These are phyloP conservation scores for Populus pruinosa DNA, from an alignment of 345 rosid species.

Conservation along the genomic window DNA sequence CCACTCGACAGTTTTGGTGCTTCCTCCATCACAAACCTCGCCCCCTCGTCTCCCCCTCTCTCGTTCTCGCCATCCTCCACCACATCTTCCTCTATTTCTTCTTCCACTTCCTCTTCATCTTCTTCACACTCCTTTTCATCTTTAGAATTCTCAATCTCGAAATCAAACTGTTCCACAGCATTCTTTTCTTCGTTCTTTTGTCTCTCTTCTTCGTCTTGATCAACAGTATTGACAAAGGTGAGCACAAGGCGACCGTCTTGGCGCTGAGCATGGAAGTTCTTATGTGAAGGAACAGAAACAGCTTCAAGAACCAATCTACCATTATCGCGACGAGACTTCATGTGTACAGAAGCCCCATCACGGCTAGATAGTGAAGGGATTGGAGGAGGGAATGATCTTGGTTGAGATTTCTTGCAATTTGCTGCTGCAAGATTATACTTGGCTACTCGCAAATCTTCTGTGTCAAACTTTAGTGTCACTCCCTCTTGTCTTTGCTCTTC, in stretches of 20 bases:
- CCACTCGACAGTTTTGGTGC: conserved; percentile 37
- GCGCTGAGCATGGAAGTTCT: conserved; percentile 72
- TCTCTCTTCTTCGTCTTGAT: conserved; percentile 16
- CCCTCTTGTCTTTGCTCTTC: conserved; percentile 17
- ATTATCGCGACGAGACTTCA: conserved; percentile 73
- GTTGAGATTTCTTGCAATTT: conserved; percentile 23
- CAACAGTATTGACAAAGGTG: conserved; percentile 34
- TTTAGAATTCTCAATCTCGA: conserved; percentile 1
- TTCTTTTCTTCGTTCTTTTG: not conserved
- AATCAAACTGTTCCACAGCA: conserved; percentile 16
- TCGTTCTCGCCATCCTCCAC: conserved; percentile 9
- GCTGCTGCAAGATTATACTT: conserved; percentile 13
- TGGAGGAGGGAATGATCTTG: conserved; percentile 73
- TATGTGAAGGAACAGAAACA: conserved; percentile 64
- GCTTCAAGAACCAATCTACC: conserved; percentile 92
- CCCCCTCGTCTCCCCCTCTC: conserved; percentile 8
- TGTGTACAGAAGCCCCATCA: conserved; percentile 51
- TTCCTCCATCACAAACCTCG: conserved; percentile 24
- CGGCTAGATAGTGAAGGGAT: conserved; percentile 55
- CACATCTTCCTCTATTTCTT: conserved; percentile 19
- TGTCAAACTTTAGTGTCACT: conserved; percentile 11
- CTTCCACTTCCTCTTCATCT: conserved; percentile 26
- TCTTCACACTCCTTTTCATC: conserved; percentile 12
- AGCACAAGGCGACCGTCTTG: conserved; percentile 87
- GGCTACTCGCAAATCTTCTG: conserved; percentile 20